Evolutionary conservation across 257 asterid genomes (phyloP), one percentile per base, ranked within the genome.

Genomic region (Thymus mandschuricus): DNA sequence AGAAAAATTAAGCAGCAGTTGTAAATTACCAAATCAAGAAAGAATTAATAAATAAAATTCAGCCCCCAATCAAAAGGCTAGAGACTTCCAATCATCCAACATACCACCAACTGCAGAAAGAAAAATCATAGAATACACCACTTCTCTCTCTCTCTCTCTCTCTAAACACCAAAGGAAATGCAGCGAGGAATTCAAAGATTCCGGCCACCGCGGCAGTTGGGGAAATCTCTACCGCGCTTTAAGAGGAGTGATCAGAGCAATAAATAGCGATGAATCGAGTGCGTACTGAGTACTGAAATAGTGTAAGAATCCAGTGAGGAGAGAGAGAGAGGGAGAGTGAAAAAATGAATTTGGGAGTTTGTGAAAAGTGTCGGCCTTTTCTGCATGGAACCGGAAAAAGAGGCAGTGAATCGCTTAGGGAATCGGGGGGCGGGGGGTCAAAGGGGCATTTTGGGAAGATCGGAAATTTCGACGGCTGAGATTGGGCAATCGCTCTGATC

Each of bases 321-420:
- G 27, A 27, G 21, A 46, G 72, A 70, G 46, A 34, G 8, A n/a
- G 13, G 38, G 40, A 63, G 69, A 31, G 5, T 3, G 27, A 80
- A 55, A 78, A 52, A 29, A 65, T 77, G 50, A 15, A 34, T 60
- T 59, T 84, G 49, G 89, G 76, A 78, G 57, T 81, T 61, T 78
- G 96, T 72, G 95, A 79, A 56, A 27, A 60, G 76, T 80, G 86
- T 81, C 80, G 64, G 66, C 76, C 55, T 71, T 75, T 81, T 72
- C 69, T 84, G 81, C 87, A 76, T 79, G 87, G 79, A 73, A 67
- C 64, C 80, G 81, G 87, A 73, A 75, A 68, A 72, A 81, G 80
- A 83, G 73, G 78, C 76, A 73, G 57, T 68, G 43, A 71, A 55
- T 77, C 54, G 72, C 62, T 60, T 79, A 70, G 86, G 73, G 76